Conservation (phyloP, 108 stramenopile genomes). For the Epithemia pelagica region DNA sequence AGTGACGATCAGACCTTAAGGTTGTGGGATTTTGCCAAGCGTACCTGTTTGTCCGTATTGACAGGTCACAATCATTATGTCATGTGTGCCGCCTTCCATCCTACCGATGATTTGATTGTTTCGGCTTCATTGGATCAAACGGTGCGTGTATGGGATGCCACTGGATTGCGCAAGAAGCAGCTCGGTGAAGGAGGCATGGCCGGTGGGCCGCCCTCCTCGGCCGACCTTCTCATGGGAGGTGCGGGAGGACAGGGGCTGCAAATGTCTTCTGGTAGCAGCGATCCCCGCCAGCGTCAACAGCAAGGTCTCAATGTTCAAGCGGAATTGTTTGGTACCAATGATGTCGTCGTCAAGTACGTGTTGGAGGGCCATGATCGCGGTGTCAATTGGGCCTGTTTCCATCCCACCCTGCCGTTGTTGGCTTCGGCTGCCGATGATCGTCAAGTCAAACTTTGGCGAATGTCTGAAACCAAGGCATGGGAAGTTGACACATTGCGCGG, state of each 20-base stretch:
- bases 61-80: conserved; percentile 99
- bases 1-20: conserved; percentile 97
- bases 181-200: conserved; percentile 41
- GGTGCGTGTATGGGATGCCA: conserved; percentile 99
- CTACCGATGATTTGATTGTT: conserved; percentile 97
- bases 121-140: conserved; percentile 98
- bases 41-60: conserved; percentile 93
- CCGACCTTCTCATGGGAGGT: neutral
- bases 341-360: conserved; percentile 98
- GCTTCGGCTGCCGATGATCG: conserved; percentile 98
- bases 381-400: conserved; percentile 99
- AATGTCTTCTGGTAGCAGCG: neutral
- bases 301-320: conserved; percentile 86
- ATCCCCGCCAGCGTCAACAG: neutral
- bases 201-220: conserved; percentile 39
- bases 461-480: conserved; percentile 99
- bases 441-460: conserved; percentile 99
- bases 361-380: conserved; percentile 98
- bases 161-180: conserved; percentile 96
- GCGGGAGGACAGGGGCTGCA: neutral
- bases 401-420: conserved; percentile 95
- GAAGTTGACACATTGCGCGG: conserved; percentile 99
- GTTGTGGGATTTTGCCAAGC: conserved; percentile 98
- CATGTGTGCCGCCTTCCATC: conserved; percentile 99
- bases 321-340: conserved; percentile 97